phyloP scores from a whole-genome alignment of 352 stramenopile genomes.

The Phytophthora pistaciae region DNA sequence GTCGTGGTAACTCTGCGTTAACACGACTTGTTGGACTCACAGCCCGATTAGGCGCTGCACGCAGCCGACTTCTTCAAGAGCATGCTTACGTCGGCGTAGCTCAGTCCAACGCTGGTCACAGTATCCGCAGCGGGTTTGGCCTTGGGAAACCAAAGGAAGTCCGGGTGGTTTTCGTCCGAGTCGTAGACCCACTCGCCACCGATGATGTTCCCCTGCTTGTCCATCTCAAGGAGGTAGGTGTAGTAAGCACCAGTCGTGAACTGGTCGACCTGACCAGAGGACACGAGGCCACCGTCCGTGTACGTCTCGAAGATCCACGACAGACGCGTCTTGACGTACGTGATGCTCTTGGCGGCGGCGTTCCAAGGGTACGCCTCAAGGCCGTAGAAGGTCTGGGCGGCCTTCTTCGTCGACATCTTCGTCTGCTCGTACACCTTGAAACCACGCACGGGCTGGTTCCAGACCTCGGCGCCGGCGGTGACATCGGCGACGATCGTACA shows the following conservation, averaged over 20 bases:
- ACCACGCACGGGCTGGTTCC: conserved; percentile 66
- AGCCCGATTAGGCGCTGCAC: too few relatives aligned
- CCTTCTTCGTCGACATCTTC: conserved; percentile 35
- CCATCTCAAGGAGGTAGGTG: conserved; percentile 56
- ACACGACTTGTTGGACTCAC: too few relatives aligned
- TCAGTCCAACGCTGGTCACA: conserved; percentile 28
- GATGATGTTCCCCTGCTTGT: conserved; percentile 42
- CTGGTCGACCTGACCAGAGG: conserved; percentile 21
- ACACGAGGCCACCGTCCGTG: conserved; percentile 46
- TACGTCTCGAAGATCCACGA: conserved; percentile 55
- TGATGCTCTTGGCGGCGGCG: conserved; percentile 42
- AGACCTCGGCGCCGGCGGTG: conserved; percentile 42
- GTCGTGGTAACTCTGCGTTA: too few relatives aligned
- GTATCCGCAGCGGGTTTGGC: conserved; percentile 32
- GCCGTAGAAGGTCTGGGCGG: conserved; percentile 46
- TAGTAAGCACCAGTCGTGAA: conserved; percentile 42
- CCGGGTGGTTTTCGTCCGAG: conserved; percentile 42
- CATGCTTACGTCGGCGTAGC: conserved; percentile 29
- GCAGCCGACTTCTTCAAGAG: conserved; percentile 21
- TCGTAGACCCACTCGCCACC: conserved; percentile 51
- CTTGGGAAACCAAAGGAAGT: conserved; percentile 48
- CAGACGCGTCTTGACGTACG: conserved; percentile 53
- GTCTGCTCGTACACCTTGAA: conserved; percentile 56
- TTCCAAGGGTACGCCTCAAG: conserved; percentile 66
- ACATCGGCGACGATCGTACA: conserved; percentile 62